phyloP scores from a whole-genome alignment of 1,284 basidiomycete genomes.

The Fomitiporia mediterranea region DNA sequence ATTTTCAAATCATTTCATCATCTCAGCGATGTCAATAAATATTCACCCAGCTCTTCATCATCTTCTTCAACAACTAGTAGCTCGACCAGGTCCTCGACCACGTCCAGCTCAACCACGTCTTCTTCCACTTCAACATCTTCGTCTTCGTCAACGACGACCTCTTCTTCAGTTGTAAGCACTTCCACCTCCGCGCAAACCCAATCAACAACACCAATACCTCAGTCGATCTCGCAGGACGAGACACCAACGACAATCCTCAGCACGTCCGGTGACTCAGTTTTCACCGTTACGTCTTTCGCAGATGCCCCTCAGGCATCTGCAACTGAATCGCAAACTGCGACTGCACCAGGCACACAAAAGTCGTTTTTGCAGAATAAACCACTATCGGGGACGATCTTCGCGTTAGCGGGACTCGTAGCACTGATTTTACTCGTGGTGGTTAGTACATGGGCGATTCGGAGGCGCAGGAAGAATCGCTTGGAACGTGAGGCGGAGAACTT shows the following conservation, averaged over 20 bases:
- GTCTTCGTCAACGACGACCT: slow-evolving; percentile 20
- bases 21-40: neutral
- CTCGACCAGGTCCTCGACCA: slow-evolving; percentile 6
- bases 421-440: slow-evolving; percentile 43
- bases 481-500: slow-evolving; percentile 26
- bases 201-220: neutral
- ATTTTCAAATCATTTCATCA: neutral
- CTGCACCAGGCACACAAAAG: slow-evolving; percentile 26
- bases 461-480: slow-evolving; percentile 42
- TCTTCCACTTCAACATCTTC: slow-evolving; percentile 25
- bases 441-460: slow-evolving; percentile 45
- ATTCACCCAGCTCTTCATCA: slow-evolving; percentile 2
- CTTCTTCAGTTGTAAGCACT: slow-evolving; percentile 22
- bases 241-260: slow-evolving; percentile 15
- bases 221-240: slow-evolving; percentile 10
- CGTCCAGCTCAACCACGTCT: neutral
- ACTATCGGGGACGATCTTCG: slow-evolving; percentile 53
- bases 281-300: slow-evolving; percentile 29
- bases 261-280: slow-evolving; percentile 22
- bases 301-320: slow-evolving; percentile 14
- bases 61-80: neutral
- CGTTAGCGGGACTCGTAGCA: slow-evolving; percentile 45
- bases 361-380: slow-evolving; percentile 61
- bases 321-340: slow-evolving; percentile 5
- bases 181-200: slow-evolving; percentile 8